Percentiles rank a stretch among this genome's conserved stretches.
These are phyloP conservation scores for Aspergillus quadricinctus DNA, from an alignment of 2,329 filamentous ascomycete species.

Conservation along the genomic window DNA sequence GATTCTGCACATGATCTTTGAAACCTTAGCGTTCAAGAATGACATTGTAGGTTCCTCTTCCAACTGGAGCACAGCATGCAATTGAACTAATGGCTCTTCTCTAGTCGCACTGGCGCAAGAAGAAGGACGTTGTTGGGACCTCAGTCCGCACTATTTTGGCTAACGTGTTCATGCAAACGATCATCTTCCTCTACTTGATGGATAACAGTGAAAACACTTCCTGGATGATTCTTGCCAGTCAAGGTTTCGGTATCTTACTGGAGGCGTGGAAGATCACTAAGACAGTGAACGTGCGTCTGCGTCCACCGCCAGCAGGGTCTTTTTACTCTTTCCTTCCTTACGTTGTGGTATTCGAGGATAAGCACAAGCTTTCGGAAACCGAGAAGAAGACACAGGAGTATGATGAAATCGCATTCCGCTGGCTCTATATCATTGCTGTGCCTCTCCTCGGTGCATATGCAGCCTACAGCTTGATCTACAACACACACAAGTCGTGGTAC, in stretches of 20 bases:
- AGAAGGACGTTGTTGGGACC: conserved; percentile 98
- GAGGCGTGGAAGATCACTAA: conserved; percentile 97
- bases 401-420: conserved; percentile 95
- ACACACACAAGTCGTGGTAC: conserved; percentile 97
- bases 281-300: conserved; percentile 80
- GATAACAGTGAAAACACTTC: conserved; percentile 97
- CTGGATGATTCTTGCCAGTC: conserved; percentile 96
- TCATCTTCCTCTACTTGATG: conserved; percentile 94
- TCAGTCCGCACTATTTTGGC: conserved; percentile 93
- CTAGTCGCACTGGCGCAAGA: conserved; percentile 91
- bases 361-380: conserved; percentile 89
- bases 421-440: conserved; percentile 88
- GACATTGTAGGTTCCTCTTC: conserved; percentile 61
- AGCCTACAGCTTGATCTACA: conserved; percentile 84
- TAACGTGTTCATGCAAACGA: conserved; percentile 94
- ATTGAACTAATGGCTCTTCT: neutral
- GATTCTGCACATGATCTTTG: conserved; percentile 88
- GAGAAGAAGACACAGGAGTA: conserved; percentile 99
- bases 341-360: conserved; percentile 83
- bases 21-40: conserved; percentile 93
- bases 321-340: conserved; percentile 74
- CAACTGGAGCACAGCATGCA: neutral
- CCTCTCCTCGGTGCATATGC: conserved; percentile 88
- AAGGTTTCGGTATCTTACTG: conserved; percentile 75
- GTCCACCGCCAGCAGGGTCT: conserved; percentile 63